Conservation (phyloP, 2,329 filamentous ascomycete genomes). For the Fragosphaeria purpurea region DNA sequence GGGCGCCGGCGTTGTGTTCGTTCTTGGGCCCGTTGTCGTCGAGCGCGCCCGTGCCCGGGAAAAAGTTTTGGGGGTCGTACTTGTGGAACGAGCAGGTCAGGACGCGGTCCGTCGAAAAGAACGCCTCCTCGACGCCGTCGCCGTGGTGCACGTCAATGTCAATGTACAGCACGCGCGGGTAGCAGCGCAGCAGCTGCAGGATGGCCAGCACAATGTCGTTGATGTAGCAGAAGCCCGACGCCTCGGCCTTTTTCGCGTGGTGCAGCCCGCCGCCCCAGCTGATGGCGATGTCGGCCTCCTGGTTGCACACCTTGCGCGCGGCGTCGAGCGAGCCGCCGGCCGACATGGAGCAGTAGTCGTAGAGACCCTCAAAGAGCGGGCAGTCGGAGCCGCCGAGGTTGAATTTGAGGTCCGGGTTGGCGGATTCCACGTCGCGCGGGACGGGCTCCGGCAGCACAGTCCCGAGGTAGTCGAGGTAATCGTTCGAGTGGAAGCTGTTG, state of each 20-base stretch:
- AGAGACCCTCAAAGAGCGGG: slow-evolving; percentile 91
- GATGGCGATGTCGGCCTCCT: slow-evolving; percentile 88
- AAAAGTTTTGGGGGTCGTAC: slow-evolving; percentile 75
- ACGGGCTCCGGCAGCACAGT: slow-evolving; percentile 57
- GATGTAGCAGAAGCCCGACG: slow-evolving; percentile 95
- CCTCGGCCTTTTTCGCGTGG: slow-evolving; percentile 89
- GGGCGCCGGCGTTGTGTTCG: slow-evolving; percentile 76
- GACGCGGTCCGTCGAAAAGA: slow-evolving; percentile 73
- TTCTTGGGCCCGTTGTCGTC: slow-evolving; percentile 76
- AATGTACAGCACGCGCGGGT: slow-evolving; percentile 84
- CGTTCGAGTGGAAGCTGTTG: slow-evolving; percentile 71
- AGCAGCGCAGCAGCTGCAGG: slow-evolving; percentile 71
- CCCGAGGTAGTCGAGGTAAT: slow-evolving; percentile 84
- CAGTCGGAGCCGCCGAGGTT: slow-evolving; percentile 89
- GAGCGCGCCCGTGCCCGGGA: slow-evolving; percentile 81
- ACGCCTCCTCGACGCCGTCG: slow-evolving; percentile 77
- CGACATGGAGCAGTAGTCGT: slow-evolving; percentile 90
- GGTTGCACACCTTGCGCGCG: slow-evolving; percentile 75
- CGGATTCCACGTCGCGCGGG: slow-evolving; percentile 55
- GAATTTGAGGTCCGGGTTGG: slow-evolving; percentile 58
- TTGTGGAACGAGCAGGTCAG: slow-evolving; percentile 95
- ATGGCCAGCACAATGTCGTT: slow-evolving; percentile 97
- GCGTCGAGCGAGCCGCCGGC: slow-evolving; percentile 85
- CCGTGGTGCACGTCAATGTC: slow-evolving; percentile 85
- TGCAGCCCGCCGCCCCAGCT: slow-evolving; percentile 96